phyloP scores from a whole-genome alignment of 352 stramenopile genomes.

The Phytophthora sansomeana region DNA sequence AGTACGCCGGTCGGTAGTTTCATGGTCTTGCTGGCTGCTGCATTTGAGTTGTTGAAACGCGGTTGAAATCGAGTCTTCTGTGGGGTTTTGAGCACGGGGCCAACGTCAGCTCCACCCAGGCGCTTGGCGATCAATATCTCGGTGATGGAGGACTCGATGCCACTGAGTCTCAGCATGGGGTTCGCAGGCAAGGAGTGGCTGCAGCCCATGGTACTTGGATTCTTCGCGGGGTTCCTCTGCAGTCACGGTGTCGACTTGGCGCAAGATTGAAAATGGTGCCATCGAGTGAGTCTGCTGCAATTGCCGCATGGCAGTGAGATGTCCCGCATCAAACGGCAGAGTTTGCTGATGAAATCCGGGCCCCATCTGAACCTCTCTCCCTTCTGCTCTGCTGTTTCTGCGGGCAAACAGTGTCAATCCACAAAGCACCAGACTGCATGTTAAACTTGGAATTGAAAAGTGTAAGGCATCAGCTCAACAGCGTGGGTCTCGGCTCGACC shows the following conservation, averaged over 20 bases:
- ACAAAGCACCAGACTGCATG: constrained; percentile 21
- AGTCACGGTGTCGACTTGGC: constrained; percentile 6
- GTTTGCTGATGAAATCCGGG: constrained; percentile 11
- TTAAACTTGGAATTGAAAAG: too few species aligned
- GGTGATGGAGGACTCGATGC: constrained; percentile 17
- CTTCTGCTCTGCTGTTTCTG: constrained; percentile 7
- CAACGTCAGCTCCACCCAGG: constrained; percentile 36
- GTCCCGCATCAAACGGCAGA: constrained; percentile 18
- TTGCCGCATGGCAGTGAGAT: not conserved
- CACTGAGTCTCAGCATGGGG: constrained; percentile 24
- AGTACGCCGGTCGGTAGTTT: constrained; percentile 20
- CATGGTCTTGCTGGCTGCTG: constrained; percentile 9
- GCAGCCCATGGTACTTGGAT: constrained; percentile 32
- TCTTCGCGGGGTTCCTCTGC: too few species aligned
- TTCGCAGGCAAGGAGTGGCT: constrained; percentile 50
- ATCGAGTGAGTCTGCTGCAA: not conserved
- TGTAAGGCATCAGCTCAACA: not conserved
- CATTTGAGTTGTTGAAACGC: constrained; percentile 1
- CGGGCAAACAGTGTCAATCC: constrained; percentile 13
- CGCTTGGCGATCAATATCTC: constrained; percentile 40
- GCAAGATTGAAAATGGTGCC: constrained; percentile 23
- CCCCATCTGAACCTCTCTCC: constrained; percentile 30
- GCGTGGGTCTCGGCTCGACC: too few species aligned
- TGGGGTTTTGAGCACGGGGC: constrained; percentile 4
- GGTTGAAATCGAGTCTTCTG: not conserved